Percentiles rank a stretch among this genome's conserved stretches.
Conservation (phyloP, 495 filamentous ascomycete species). For the Aspergillus sclerotioniger region DNA sequence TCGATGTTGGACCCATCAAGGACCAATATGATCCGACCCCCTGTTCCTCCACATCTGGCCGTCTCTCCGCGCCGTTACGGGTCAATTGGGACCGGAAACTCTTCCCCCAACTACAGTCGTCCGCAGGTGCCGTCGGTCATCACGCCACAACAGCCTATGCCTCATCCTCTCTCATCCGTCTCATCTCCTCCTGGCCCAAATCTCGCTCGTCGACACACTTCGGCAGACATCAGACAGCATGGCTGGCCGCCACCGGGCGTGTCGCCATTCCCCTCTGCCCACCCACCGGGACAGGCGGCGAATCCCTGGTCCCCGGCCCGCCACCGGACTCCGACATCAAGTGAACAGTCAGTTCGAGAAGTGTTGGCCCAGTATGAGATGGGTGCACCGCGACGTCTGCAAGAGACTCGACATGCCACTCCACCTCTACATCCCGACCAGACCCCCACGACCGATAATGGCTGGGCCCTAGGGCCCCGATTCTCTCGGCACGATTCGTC, state of each 20-base stretch:
- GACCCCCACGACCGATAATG: conserved; percentile 51
- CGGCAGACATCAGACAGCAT: conserved; percentile 88
- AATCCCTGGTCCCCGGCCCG: conserved; percentile 89
- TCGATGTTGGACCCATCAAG: conserved; percentile 40
- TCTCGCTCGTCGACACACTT: conserved; percentile 84
- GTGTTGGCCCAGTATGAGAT: conserved; percentile 82
- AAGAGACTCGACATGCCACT: conserved; percentile 62
- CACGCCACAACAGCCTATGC: conserved; percentile 61
- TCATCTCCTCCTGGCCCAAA: conserved; percentile 70
- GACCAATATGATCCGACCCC: conserved; percentile 56
- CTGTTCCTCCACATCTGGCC: conserved; percentile 73
- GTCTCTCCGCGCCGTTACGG: conserved; percentile 79
- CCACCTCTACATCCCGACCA: conserved; percentile 59
- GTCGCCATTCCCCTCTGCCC: conserved; percentile 60
- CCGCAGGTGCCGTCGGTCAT: conserved; percentile 68
- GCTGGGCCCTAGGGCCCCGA: conserved; percentile 53
- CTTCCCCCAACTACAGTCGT: conserved; percentile 64
- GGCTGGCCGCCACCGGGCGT: conserved; percentile 72
- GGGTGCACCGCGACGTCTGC: conserved; percentile 54
- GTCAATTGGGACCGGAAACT: conserved; percentile 71
- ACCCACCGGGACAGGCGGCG: conserved; percentile 34
- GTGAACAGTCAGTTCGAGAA: conserved; percentile 79
- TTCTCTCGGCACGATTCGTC: conserved; percentile 46
- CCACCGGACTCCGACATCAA: conserved; percentile 59
- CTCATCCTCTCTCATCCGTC: conserved; percentile 74